A percentile compares a stretch with the other conserved stretches of the same genome.
These are phyloP conservation scores for Sicyos baderoa DNA, from an alignment of 306 rosid genomes.

Conservation along the genomic window DNA sequence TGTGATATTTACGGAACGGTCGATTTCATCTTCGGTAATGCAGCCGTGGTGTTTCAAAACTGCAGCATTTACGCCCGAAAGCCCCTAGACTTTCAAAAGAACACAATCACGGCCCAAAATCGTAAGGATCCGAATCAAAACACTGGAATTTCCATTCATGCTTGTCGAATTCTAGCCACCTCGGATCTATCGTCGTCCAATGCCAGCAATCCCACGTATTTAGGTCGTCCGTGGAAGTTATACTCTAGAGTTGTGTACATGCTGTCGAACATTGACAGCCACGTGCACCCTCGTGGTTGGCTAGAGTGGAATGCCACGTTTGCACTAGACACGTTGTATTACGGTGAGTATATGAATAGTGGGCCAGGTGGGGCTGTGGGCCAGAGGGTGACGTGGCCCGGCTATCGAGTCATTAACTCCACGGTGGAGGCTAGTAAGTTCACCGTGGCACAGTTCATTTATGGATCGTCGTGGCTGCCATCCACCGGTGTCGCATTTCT, in stretches of 20 bases:
- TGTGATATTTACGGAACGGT: conserved; percentile 76
- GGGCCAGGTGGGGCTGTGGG: conserved; percentile 90
- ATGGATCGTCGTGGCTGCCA: conserved; percentile 81
- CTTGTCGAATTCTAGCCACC: conserved; percentile 49
- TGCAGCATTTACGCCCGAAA: conserved; percentile 68
- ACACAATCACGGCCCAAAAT: conserved; percentile 88
- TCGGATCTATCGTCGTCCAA: conserved; percentile 44
- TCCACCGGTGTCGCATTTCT: conserved; percentile 82
- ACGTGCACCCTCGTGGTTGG: conserved; percentile 80
- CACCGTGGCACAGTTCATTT: conserved; percentile 71
- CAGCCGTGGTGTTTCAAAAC: conserved; percentile 86
- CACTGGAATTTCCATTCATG: conserved; percentile 88
- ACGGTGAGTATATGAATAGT: conserved; percentile 85
- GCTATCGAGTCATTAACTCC: conserved; percentile 72
- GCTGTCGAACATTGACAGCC: conserved; percentile 62
- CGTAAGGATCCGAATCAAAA: conserved; percentile 93
- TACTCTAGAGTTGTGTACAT: conserved; percentile 74
- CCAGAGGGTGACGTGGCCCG: conserved; percentile 62
- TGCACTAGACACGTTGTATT: conserved; percentile 61
- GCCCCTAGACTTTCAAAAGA: conserved; percentile 61
- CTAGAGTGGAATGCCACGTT: conserved; percentile 65
- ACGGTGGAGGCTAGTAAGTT: conserved; percentile 59
- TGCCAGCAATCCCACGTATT: conserved; percentile 42
- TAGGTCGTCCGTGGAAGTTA: conserved; percentile 94
- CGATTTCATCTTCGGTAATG: conserved; percentile 88